Evolutionary conservation across 768 basidiomycete species (phyloP).

Genomic region (Xerocomus spinulosus): DNA sequence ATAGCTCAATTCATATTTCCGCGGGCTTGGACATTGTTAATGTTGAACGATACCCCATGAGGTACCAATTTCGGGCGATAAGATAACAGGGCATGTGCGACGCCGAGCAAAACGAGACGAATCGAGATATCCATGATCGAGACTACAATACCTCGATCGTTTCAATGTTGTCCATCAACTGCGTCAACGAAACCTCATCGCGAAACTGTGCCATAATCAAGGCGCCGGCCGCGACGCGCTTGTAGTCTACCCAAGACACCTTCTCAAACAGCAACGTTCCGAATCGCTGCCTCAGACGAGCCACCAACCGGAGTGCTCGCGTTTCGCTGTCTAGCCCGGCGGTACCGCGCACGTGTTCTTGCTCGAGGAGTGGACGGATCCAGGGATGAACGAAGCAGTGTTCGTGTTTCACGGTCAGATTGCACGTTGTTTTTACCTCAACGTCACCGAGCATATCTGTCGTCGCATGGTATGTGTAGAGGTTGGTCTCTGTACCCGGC

Average conservation of each 20-base stretch:
- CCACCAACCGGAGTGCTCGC: neutral
- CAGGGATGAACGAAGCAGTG: constrained; percentile 12
- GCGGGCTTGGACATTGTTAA: too few species aligned
- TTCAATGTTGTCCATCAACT: neutral
- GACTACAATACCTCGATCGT: constrained; percentile 1
- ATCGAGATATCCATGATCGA: too few species aligned
- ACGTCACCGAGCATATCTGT: neutral
- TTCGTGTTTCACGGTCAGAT: neutral
- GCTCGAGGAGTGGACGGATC: constrained; percentile 7
- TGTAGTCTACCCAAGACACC: neutral
- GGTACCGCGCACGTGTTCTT: neutral
- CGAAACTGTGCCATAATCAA: constrained; percentile 5
- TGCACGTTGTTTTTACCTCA: constrained; percentile 4
- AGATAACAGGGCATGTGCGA: too few species aligned
- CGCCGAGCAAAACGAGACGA: too few species aligned
- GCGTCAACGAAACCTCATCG: neutral
- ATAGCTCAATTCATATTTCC: too few species aligned
- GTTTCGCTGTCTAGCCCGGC: neutral
- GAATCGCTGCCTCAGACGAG: constrained; percentile 6
- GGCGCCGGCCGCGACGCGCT: constrained; percentile 12
- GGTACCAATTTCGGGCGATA: too few species aligned
- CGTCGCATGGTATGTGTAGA: constrained; percentile 1
- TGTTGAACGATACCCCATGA: too few species aligned
- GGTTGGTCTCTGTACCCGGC: too few species aligned
- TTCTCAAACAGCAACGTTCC: constrained; percentile 3